Conservation (phyloP, 345 rosid genomes). For the Brassica juncea region DNA sequence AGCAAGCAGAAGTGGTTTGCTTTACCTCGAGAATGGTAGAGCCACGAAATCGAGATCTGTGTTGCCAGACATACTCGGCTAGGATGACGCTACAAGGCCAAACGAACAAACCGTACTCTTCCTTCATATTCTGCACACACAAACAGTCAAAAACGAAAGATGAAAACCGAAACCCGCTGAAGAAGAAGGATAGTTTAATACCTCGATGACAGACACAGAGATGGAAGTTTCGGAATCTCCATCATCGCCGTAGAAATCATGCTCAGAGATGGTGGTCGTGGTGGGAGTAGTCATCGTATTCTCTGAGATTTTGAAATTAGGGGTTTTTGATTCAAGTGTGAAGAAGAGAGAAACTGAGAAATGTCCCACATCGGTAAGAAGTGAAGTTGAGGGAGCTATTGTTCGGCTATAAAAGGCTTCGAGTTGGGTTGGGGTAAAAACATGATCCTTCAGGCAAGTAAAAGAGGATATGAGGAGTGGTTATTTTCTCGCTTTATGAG, state of each 20-base stretch:
- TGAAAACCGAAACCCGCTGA: neutral
- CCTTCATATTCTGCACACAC: conserved; percentile 66
- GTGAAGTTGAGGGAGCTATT: neutral
- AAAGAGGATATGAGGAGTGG: conserved; percentile 11
- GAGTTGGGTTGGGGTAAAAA: neutral
- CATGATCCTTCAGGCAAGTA: conserved; percentile 13
- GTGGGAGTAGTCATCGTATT: conserved; percentile 24
- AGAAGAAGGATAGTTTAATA: conserved; percentile 10
- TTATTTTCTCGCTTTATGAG: neutral
- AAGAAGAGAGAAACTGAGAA: neutral
- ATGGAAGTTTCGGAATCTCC: conserved; percentile 44
- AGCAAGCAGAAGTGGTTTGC: neutral
- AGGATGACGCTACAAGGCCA: conserved; percentile 89
- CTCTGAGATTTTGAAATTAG: neutral
- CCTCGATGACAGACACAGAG: conserved; percentile 76
- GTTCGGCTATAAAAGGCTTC: neutral
- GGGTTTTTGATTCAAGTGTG: neutral
- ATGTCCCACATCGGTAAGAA: neutral
- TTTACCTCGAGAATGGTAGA: conserved; percentile 56
- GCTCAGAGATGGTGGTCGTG: conserved; percentile 55
- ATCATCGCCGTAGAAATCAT: conserved; percentile 48
- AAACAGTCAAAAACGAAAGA: neutral
- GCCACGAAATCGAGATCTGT: conserved; percentile 58
- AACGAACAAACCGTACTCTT: conserved; percentile 82
- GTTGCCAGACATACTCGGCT: conserved; percentile 95